Evolutionary conservation across 768 basidiomycete genomes (phyloP).

Genomic region (Rhodotorula babjevae): DNA sequence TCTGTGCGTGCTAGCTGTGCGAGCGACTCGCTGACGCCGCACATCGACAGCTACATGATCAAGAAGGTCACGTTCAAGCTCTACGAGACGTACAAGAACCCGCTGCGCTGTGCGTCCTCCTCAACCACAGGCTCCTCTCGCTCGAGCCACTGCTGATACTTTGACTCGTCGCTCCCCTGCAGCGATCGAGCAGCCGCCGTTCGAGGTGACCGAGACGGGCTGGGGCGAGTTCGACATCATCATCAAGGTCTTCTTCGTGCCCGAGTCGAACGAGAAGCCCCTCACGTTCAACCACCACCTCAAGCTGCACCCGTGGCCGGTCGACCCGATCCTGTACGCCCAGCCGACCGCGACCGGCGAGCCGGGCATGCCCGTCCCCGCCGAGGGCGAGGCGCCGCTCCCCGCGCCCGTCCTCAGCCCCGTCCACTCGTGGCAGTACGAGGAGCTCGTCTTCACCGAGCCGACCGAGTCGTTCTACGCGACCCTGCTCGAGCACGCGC

Average conservation of each 20-base stretch:
- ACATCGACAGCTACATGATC: conserved; percentile 74
- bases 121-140: too few species aligned
- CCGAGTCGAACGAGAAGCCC: conserved; percentile 86
- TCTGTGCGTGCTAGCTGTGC: too few species aligned
- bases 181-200: conserved; percentile 91
- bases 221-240: conserved; percentile 99
- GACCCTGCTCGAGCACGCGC: conserved; percentile 72
- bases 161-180: too few species aligned
- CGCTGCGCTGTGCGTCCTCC: conserved; percentile 63
- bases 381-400: background rate
- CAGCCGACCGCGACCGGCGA: conserved; percentile 16
- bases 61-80: conserved; percentile 95
- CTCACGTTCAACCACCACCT: conserved; percentile 84
- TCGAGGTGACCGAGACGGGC: conserved; percentile 92
- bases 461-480: conserved; percentile 82
- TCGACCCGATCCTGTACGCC: conserved; percentile 37
- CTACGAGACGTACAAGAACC: conserved; percentile 91
- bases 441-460: conserved; percentile 93
- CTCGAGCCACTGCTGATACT: too few species aligned
- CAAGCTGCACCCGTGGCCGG: conserved; percentile 81
- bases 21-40: too few species aligned
- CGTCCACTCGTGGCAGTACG: conserved; percentile 97
- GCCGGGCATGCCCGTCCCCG: background rate
- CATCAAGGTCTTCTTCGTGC: conserved; percentile 81
- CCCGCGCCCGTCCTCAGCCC: conserved; percentile 30